Conservation (phyloP, 306 rosid genomes). For the Clitoria ternatea region DNA sequence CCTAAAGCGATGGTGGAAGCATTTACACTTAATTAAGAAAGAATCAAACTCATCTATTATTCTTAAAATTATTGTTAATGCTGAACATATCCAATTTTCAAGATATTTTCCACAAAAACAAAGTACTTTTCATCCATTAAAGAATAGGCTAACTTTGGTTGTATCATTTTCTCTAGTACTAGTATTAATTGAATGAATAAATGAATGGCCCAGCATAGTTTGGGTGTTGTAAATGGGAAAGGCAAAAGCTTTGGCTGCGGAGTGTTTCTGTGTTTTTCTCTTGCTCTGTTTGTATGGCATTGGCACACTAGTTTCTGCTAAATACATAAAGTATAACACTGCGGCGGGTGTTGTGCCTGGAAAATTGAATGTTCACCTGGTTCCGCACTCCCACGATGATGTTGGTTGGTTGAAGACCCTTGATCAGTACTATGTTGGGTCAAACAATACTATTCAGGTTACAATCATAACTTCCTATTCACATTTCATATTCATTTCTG, state of each 20-base stretch:
- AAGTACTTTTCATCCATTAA: no score
- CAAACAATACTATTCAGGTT: conserved; percentile 80
- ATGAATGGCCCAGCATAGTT: background rate
- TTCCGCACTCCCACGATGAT: conserved; percentile 81
- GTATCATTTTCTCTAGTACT: background rate
- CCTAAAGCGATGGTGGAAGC: no score
- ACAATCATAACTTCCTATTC: background rate
- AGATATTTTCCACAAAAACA: no score
- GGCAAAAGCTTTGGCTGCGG: background rate
- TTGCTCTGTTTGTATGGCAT: conserved; percentile 32
- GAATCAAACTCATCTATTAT: no score
- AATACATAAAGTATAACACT: conserved; percentile 53
- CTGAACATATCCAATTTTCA: no score
- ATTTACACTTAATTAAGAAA: no score
- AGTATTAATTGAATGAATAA: background rate
- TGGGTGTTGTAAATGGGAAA: conserved; percentile 29
- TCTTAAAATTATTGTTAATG: no score
- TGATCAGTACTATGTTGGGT: conserved; percentile 89
- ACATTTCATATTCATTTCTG: background rate
- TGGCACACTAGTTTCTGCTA: conserved; percentile 29
- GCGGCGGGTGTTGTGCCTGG: conserved; percentile 49
- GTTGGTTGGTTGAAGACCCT: conserved; percentile 91
- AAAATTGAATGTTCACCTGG: conserved; percentile 81
- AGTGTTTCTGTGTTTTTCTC: conserved; percentile 15
- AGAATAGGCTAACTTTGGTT: background rate